Base-by-base conservation (phyloP, 2,329 filamentous ascomycete genomes). In the Fusarium incarnatum region DNA sequence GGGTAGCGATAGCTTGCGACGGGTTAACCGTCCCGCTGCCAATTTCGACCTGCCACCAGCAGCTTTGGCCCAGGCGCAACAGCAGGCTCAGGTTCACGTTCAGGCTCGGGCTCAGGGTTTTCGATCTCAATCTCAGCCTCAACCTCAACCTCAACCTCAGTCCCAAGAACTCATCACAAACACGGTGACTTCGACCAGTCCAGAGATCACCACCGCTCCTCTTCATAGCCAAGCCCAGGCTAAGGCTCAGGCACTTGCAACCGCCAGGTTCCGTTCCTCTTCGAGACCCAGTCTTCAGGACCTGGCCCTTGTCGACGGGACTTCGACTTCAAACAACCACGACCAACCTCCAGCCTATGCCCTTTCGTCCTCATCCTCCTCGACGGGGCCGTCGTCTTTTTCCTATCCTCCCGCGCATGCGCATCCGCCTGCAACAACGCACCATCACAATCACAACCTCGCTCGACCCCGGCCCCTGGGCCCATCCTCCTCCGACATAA, bases 1-100 rank as follows among this genome's bases (percentile, higher is more conserved):
- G 47, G 61, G 54, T 54, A 75, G 68, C 61, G 71, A 72, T 73
- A 74, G 73, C 73, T 75, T 66, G 63, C 71, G 64, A 72, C 70
- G 70, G 70, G 67, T 53, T 67, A 56, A 60, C 63, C 62, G 63
- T 71, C 67, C 64, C 57, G 61, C 71, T 69, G 54, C 73, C 73
- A 73, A 72, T 75, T 67, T 72, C 71, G 63, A 59, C 60, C 68
- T 74, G 60, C 63, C 61, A 64, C 67, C 56, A 60, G 59, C 64
- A 60, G 53, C 66, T 59, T 64, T 41, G 60, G 58, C 48, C 46
- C 60, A 70, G 47, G 42, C 58, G 41, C 58, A 62, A 40, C 60
- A 63, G 37, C 57, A 63, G 49, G 58, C 58, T 27, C 58, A 61
- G 34, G 57, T 50, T 34, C 60, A 63, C 22, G 41, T 27, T 32